phyloP scores from a whole-genome alignment of 2,329 filamentous ascomycete species.

The Emergomyces orientalis region DNA sequence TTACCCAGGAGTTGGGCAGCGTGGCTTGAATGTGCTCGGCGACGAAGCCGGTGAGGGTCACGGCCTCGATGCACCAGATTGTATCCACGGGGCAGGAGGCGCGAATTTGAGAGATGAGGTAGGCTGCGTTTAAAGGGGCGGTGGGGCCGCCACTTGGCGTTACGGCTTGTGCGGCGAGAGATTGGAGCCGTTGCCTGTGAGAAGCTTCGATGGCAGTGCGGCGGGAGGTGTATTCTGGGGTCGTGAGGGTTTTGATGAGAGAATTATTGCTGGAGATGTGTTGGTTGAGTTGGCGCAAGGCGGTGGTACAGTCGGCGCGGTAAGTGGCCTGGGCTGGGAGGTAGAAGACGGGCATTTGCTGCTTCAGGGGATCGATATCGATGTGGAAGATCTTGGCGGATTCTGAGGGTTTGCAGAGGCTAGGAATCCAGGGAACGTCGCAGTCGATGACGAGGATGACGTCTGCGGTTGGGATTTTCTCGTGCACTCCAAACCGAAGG shows the following conservation, averaged over 20 bases:
- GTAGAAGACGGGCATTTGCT: constrained; percentile 66
- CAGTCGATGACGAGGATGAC: constrained; percentile 79
- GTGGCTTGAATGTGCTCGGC: constrained; percentile 62
- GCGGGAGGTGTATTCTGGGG: constrained; percentile 36
- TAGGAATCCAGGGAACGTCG: constrained; percentile 91
- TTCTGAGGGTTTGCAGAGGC: constrained; percentile 52
- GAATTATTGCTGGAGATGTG: constrained; percentile 45
- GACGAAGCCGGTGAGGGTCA: constrained; percentile 60
- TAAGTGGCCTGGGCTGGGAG: constrained; percentile 57
- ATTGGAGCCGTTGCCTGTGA: constrained; percentile 50
- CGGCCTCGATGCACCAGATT: constrained; percentile 68
- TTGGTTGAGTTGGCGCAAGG: constrained; percentile 60
- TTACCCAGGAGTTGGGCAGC: constrained; percentile 65
- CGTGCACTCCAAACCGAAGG: constrained; percentile 63
- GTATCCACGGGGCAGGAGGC: constrained; percentile 53
- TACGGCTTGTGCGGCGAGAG: constrained; percentile 48
- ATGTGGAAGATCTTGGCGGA: constrained; percentile 54
- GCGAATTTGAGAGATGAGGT: constrained; percentile 48
- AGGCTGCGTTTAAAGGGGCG: constrained; percentile 53
- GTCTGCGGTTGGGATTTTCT: constrained; percentile 66
- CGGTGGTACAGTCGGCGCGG: constrained; percentile 54
- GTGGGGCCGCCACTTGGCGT: constrained; percentile 50
- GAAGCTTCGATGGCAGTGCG: constrained; percentile 48
- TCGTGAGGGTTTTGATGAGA: constrained; percentile 36
- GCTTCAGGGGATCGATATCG: constrained; percentile 59